Percentiles rank a stretch among this genome's conserved stretches.
phyloP scores from a whole-genome alignment of 1,284 basidiomycete genomes.

The Apiotrichum laibachii region DNA sequence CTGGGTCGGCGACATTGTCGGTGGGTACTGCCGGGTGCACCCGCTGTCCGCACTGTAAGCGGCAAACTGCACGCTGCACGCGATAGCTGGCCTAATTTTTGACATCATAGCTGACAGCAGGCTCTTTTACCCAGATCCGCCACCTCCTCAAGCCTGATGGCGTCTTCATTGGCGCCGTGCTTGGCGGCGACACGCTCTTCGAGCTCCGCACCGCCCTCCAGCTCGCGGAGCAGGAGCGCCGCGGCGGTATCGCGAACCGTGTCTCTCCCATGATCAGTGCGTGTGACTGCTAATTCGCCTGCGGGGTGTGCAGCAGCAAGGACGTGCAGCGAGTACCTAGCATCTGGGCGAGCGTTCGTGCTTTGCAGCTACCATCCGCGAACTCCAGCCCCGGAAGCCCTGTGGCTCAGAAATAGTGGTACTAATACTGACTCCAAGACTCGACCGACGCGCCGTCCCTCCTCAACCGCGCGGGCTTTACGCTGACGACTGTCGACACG shows the following conservation, averaged over 20 bases:
- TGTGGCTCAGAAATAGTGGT: not conserved
- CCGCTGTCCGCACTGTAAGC: no score
- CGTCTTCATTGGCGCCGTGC: constrained; percentile 88
- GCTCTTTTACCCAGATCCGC: constrained; percentile 83
- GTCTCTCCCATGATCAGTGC: constrained; percentile 95
- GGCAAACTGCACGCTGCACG: not conserved
- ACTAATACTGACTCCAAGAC: constrained; percentile 55
- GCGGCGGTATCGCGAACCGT: constrained; percentile 92
- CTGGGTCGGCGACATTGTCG: constrained; percentile 97
- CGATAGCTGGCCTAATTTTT: no score
- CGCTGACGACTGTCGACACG: constrained; percentile 88
- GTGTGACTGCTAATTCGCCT: no score
- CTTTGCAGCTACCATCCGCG: no score
- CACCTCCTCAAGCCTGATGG: constrained; percentile 87
- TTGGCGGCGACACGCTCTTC: constrained; percentile 95
- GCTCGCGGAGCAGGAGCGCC: constrained; percentile 87
- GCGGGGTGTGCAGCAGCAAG: no score
- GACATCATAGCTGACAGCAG: constrained; percentile 51
- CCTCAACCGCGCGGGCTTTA: constrained; percentile 88
- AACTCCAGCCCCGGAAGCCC: no score
- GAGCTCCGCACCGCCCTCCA: constrained; percentile 81
- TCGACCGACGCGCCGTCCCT: constrained; percentile 87
- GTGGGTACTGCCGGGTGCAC: constrained; percentile 51
- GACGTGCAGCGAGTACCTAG: no score
- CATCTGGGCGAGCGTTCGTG: no score